These are phyloP conservation scores for Leishmania amazonensis DNA, from an alignment of 208 protist genomes.

Conservation along the genomic window DNA sequence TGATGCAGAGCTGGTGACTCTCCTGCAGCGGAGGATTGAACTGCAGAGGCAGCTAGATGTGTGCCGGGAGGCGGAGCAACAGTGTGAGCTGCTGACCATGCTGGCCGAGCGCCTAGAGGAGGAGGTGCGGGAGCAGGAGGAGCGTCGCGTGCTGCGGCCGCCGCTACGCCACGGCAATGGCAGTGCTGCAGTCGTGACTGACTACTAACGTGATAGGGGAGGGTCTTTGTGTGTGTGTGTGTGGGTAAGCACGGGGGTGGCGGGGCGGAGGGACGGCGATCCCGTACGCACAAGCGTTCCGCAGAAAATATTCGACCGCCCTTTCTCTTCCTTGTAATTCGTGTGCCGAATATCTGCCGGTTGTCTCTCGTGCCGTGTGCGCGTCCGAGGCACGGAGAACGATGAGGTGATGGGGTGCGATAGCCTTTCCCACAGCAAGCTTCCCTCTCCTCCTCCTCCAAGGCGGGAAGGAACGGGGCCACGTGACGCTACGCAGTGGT, in stretches of 20 bases:
- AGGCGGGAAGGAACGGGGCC: not conserved
- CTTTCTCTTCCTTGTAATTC: not conserved
- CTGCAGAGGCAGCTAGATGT: constrained; percentile 12
- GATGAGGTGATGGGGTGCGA: not conserved
- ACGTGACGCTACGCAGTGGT: too few relatives aligned
- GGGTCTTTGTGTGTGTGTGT: not conserved
- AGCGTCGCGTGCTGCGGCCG: constrained; percentile 9
- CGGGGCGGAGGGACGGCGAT: not conserved
- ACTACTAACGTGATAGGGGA: not conserved
- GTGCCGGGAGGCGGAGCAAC: constrained; percentile 40
- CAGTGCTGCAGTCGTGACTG: not conserved
- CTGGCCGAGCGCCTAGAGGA: constrained; percentile 29
- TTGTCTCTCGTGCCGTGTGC: too few relatives aligned
- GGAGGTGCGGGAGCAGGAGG: constrained; percentile 15
- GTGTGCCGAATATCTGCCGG: too few relatives aligned
- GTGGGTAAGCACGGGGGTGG: too few relatives aligned
- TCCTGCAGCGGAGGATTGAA: constrained; percentile 33
- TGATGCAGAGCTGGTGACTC: constrained; percentile 15
- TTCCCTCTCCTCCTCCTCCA: not conserved
- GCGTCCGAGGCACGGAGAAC: not conserved
- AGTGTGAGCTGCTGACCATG: constrained; percentile 48
- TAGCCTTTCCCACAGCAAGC: not conserved
- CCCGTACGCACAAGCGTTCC: not conserved
- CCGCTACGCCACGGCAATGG: not conserved
- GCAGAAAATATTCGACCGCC: not conserved